Conservation (phyloP, 495 filamentous ascomycete species). For the Astrothelium macrocarpum region DNA sequence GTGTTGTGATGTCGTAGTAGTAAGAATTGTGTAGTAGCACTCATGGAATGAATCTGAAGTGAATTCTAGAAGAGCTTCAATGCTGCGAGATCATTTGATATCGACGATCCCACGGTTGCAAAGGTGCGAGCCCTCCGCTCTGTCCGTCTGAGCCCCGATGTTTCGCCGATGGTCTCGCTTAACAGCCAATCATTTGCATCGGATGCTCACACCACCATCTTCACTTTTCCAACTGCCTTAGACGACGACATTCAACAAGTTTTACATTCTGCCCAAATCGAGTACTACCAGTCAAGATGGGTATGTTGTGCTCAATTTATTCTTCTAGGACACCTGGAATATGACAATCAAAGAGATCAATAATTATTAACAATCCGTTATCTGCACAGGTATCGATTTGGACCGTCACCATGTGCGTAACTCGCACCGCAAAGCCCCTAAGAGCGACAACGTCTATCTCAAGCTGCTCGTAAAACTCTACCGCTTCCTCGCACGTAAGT, state of each 20-base stretch:
- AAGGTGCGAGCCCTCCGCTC: too few relatives aligned
- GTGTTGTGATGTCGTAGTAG: too few relatives aligned
- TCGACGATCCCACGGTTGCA: too few relatives aligned
- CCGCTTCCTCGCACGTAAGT: constrained; percentile 94
- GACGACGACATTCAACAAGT: not conserved
- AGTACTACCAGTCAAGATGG: constrained; percentile 14
- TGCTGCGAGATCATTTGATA: too few relatives aligned
- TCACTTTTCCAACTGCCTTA: not conserved
- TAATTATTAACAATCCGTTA: constrained; percentile 31
- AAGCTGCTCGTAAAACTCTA: constrained; percentile 98
- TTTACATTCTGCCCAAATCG: not conserved
- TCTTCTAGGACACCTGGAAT: constrained; percentile 19
- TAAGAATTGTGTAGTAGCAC: too few relatives aligned
- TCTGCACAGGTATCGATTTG: constrained; percentile 53
- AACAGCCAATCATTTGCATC: not conserved
- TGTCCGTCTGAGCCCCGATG: too few relatives aligned
- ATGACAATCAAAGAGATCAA: not conserved
- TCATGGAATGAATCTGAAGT: too few relatives aligned
- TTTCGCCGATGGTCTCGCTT: not conserved
- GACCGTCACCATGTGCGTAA: constrained; percentile 74
- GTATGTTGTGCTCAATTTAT: constrained; percentile 14
- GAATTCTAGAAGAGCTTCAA: too few relatives aligned
- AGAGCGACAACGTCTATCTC: constrained; percentile 76
- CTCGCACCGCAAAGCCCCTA: constrained; percentile 88
- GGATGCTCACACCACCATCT: not conserved